Conservation (phyloP, 169 alveolate genomes). For the Plasmodium fragile region DNA sequence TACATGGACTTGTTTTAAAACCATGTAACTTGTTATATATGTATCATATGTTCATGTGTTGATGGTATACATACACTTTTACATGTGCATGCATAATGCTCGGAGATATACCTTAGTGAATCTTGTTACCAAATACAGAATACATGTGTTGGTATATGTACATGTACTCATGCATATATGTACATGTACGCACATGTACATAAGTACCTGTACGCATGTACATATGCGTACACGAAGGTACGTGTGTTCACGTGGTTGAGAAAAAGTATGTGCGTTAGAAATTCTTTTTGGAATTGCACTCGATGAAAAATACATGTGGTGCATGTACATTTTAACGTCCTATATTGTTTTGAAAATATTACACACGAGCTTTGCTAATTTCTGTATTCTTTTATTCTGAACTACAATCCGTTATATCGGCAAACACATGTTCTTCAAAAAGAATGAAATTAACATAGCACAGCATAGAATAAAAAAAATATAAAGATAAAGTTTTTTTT, state of each 20-base stretch:
- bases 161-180: not conserved
- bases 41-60: conserved; percentile 14
- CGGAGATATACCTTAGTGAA: conserved; percentile 1
- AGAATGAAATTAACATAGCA: not conserved
- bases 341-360: conserved; percentile 47
- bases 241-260: conserved; percentile 3
- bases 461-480: not conserved
- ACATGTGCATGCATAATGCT: not conserved
- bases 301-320: conserved; percentile 5
- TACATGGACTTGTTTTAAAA: conserved; percentile 32
- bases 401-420: not conserved
- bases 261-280: conserved; percentile 4
- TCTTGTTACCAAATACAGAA: not conserved
- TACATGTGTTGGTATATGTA: not conserved
- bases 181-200: conserved; percentile 3
- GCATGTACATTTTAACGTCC: conserved; percentile 11
- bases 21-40: conserved; percentile 15
- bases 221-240: not conserved
- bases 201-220: not conserved
- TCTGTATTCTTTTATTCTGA: not conserved
- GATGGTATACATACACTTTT: not conserved
- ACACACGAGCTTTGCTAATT: not conserved
- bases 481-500: not conserved
- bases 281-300: not conserved
- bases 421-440: conserved; percentile 10